Evolutionary conservation across 2,329 filamentous ascomycete species (phyloP).

Genomic region (Scedosporium aurantiacum): DNA sequence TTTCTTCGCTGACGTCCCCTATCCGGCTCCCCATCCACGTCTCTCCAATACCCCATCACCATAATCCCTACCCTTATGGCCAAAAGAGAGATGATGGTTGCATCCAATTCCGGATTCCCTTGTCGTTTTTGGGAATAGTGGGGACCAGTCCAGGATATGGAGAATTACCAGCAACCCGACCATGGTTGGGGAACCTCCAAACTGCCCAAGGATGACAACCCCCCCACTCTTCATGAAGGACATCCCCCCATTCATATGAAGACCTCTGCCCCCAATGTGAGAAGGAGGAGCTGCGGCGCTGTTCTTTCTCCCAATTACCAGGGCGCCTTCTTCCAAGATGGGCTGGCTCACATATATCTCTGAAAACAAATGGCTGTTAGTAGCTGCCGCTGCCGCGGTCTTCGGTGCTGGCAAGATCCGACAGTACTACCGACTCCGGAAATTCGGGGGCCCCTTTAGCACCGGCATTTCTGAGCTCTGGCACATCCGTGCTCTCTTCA

Average conservation of each 20-base stretch:
- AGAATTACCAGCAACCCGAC: not conserved
- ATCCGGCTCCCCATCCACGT: not conserved
- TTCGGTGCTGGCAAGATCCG: constrained; percentile 11
- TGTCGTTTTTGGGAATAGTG: not conserved
- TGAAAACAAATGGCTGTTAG: not conserved
- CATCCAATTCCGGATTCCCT: not conserved
- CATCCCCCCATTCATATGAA: not conserved
- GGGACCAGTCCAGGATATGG: not conserved
- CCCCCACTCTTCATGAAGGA: not conserved
- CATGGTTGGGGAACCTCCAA: not conserved
- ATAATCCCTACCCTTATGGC: not conserved
- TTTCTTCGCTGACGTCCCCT: too few relatives aligned
- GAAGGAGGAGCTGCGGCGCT: not conserved
- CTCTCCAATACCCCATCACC: not conserved
- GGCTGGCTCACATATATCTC: not conserved
- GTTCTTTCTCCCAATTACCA: not conserved
- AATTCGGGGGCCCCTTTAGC: constrained; percentile 26
- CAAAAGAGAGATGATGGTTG: not conserved
- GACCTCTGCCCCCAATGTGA: not conserved
- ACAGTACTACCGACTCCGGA: constrained; percentile 25
- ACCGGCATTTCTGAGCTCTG: constrained; percentile 29
- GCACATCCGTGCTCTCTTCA: constrained; percentile 21
- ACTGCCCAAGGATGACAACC: not conserved
- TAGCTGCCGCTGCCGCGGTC: not conserved
- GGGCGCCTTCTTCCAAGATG: not conserved